These are phyloP conservation scores for Gelatoporia subvermispora DNA, from an alignment of 768 basidiomycete genomes.

Conservation along the genomic window DNA sequence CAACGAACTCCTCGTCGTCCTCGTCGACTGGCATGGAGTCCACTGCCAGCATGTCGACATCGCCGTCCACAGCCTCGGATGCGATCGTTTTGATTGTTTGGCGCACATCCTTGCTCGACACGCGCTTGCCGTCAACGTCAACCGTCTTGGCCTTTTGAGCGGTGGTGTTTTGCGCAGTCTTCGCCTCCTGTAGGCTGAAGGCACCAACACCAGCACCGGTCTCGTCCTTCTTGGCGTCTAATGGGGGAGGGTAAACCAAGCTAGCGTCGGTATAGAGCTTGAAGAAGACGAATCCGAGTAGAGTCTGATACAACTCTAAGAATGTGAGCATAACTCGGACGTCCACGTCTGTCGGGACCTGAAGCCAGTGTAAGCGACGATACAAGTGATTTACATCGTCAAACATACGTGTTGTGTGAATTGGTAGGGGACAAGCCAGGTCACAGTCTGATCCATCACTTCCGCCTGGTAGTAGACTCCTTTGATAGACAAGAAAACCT, in stretches of 20 bases:
- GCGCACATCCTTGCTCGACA: constrained; percentile 57
- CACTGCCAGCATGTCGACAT: constrained; percentile 32
- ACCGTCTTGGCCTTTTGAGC: constrained; percentile 28
- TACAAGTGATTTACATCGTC: not conserved
- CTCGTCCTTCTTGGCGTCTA: constrained; percentile 82
- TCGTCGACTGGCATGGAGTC: constrained; percentile 23
- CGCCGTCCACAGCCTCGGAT: constrained; percentile 24
- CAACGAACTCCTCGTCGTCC: constrained; percentile 62
- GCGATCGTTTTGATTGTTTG: constrained; percentile 57
- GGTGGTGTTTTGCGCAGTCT: constrained; percentile 20
- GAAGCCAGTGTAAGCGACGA: not conserved
- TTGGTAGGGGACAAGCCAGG: constrained; percentile 96
- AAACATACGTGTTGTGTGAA: constrained; percentile 86
- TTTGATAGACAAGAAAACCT: constrained; percentile 95
- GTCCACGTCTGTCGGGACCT: constrained; percentile 95
- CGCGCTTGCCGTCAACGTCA: constrained; percentile 35
- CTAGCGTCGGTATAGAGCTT: constrained; percentile 96
- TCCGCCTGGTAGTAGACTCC: constrained; percentile 98
- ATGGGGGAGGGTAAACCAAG: constrained; percentile 90
- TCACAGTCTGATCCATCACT: constrained; percentile 86
- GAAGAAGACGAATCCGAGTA: constrained; percentile 94
- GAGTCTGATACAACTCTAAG: constrained; percentile 94
- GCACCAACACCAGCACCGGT: constrained; percentile 85
- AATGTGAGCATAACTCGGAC: constrained; percentile 98
- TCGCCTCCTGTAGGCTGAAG: constrained; percentile 63